Evolutionary conservation across 495 filamentous ascomycete species (phyloP), one percentile per base, ranked within the genome.

Genomic region (Bacidia rubella): DNA sequence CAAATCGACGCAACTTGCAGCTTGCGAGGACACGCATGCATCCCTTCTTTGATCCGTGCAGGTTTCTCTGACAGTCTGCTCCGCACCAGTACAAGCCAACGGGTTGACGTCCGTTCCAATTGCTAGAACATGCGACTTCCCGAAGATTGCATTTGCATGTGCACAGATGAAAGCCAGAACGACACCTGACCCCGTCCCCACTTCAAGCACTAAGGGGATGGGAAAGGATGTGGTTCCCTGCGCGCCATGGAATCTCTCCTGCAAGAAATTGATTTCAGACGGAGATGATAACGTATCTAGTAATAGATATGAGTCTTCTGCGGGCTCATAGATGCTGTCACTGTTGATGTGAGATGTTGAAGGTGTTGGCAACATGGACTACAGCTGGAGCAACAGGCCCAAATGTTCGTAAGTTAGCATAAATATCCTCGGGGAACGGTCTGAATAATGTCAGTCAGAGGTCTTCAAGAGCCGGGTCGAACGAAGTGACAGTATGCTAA

Each of bases 241-340:
- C 2, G 52, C 25, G 2, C 20, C 3, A 54, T 43, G 50, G 71
- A 95, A 89, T 42, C 78, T 77, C 10, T 67, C 35, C 23, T 68
- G 68, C 27, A 96, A 80, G 65, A 90, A 98, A 29, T 72, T 54
- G 3, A 76, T 83, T 66, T 94, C 86, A 11, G 75, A 62, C 10
- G 68, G 39, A 2, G 82, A 81, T n/a, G 88, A 87, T 24, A 98
- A 73, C 0, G 88, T 92, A 70, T 98, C 92, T 23, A 98, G 76
- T 29, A 98, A 74, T n/a, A 98, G 78, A 64, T 83, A 97, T 17
- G 87, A 93, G 67, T 98, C 92, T 68, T 96, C 92, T 11, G 90
- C 82, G 40, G 92, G 92, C 63, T 94, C 86, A 68, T 98, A 98
- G 59, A 96, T 78, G 24, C 79, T 79, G 63, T 84, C 72, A 66